Evolutionary conservation across 148 eudicot species (phyloP).

Genomic region (Chenopodium quinoa): DNA sequence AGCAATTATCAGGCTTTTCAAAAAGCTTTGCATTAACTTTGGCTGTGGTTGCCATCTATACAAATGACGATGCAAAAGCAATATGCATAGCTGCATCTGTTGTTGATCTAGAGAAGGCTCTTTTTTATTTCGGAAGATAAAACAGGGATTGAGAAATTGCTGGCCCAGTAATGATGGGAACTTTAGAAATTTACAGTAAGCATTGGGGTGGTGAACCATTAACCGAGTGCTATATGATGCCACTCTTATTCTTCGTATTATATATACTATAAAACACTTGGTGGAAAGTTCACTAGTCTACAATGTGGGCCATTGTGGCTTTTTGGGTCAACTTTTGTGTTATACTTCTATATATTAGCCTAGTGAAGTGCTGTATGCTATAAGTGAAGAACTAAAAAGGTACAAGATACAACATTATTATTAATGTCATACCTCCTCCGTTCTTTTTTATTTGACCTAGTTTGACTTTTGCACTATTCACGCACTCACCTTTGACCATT

Average conservation of each 20-base stretch:
- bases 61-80: background rate
- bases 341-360: background rate
- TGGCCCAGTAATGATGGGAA: background rate
- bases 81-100: background rate
- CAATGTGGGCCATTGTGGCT: too few relatives aligned
- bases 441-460: too few relatives aligned
- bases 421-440: too few relatives aligned
- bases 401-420: background rate
- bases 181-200: background rate
- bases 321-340: background rate
- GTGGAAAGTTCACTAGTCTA: background rate
- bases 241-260: too few relatives aligned
- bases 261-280: background rate
- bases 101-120: background rate
- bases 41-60: background rate
- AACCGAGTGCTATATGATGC: background rate
- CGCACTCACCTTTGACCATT: too few relatives aligned
- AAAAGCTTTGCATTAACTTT: background rate
- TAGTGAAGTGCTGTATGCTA: background rate
- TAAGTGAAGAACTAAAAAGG: background rate
- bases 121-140: background rate
- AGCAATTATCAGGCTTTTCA: background rate
- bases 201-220: background rate
- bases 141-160: background rate
- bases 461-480: too few relatives aligned